Conservation (phyloP, 805 yeast genomes). For the Sugiyamaella smithiae region DNA sequence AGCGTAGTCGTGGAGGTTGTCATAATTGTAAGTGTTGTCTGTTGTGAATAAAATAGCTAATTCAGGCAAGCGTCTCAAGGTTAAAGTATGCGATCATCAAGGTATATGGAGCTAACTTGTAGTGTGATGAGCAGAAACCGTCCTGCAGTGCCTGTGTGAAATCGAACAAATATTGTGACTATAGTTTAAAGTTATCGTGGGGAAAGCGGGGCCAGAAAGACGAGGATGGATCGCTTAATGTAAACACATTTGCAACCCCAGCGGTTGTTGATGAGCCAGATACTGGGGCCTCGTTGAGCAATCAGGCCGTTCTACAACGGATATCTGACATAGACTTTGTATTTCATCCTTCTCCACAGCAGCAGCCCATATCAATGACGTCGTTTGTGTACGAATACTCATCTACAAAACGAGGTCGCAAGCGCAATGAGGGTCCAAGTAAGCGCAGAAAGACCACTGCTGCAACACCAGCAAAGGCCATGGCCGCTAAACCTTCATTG, state of each 20-base stretch:
- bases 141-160: constrained; percentile 55
- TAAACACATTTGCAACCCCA: not conserved
- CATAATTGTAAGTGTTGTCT: constrained; percentile 25
- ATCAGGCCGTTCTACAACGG: constrained; percentile 11
- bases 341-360: constrained; percentile 23
- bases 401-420: not conserved
- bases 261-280: not conserved
- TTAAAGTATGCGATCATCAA: constrained; percentile 21
- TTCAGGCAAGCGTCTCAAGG: constrained; percentile 25
- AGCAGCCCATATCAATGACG: constrained; percentile 16
- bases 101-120: constrained; percentile 26
- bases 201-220: constrained; percentile 62
- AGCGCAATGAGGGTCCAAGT: not conserved
- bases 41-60: too few species aligned
- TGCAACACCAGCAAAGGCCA: not conserved
- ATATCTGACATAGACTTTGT: constrained; percentile 16
- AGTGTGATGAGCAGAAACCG: constrained; percentile 71
- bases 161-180: constrained; percentile 52
- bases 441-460: not conserved
- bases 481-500: not conserved
- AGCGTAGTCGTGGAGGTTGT: constrained; percentile 28
- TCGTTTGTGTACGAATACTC: constrained; percentile 5
- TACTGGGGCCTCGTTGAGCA: constrained; percentile 8
- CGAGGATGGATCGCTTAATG: not conserved
- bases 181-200: constrained; percentile 63